These are phyloP conservation scores for Spizellomyces sp. DNA, from an alignment of 192 early-diverging fungal species.

Conservation along the genomic window DNA sequence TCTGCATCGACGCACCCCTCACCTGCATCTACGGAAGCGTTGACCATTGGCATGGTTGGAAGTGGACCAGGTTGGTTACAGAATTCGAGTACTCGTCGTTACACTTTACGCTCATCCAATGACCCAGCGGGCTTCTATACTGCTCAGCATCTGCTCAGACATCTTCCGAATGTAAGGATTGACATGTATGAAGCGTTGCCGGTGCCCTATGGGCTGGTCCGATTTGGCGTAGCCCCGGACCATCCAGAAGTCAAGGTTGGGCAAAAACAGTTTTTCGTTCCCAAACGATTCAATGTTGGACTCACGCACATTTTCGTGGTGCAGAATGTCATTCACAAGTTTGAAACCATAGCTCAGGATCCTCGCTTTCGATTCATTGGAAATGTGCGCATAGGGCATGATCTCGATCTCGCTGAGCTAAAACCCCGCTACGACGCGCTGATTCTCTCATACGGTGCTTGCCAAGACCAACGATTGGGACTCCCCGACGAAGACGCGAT, in stretches of 20 bases:
- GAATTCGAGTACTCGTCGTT: not conserved
- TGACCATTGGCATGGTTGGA: slow-evolving; percentile 31
- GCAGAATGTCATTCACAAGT: slow-evolving; percentile 85
- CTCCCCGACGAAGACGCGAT: slow-evolving; percentile 66
- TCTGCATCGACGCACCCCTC: slow-evolving; percentile 14
- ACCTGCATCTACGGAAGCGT: slow-evolving; percentile 10
- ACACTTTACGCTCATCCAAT: not conserved
- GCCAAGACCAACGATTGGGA: slow-evolving; percentile 68
- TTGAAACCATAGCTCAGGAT: slow-evolving; percentile 71
- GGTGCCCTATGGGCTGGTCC: slow-evolving; percentile 85
- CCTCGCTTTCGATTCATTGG: slow-evolving; percentile 77
- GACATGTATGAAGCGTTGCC: slow-evolving; percentile 88
- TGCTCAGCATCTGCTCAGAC: slow-evolving; percentile 74
- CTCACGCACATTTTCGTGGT: not conserved
- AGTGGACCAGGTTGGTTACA: slow-evolving; percentile 29
- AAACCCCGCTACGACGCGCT: slow-evolving; percentile 70
- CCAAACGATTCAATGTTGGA: not conserved
- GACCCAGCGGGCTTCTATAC: slow-evolving; percentile 86
- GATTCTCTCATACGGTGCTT: slow-evolving; percentile 85
- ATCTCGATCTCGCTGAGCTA: slow-evolving; percentile 55
- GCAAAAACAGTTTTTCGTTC: not conserved
- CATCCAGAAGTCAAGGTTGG: slow-evolving; percentile 92
- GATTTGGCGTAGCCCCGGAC: slow-evolving; percentile 95
- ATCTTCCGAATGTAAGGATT: slow-evolving; percentile 52
- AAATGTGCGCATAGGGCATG: slow-evolving; percentile 71